phyloP scores from a whole-genome alignment of 805 yeast genomes.

The Saturnispora kantuleensis region DNA sequence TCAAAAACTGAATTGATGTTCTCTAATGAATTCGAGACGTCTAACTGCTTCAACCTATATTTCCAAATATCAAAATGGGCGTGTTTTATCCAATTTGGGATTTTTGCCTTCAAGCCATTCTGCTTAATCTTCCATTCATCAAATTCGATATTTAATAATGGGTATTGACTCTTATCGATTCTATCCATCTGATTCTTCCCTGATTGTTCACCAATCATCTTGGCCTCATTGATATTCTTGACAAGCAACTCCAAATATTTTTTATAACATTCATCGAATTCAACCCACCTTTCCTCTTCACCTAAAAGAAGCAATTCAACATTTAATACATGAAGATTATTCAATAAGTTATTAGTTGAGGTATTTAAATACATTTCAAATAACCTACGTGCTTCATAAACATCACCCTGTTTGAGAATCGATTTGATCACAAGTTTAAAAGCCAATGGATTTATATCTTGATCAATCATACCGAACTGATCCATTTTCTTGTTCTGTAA shows the following conservation, averaged over 20 bases:
- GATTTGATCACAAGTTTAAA: constrained; percentile 17
- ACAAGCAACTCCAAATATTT: constrained; percentile 17
- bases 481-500: constrained; percentile 15
- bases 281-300: constrained; percentile 25
- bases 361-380: constrained; percentile 22
- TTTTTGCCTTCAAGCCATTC: constrained; percentile 6
- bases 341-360: constrained; percentile 18
- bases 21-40: constrained; percentile 16
- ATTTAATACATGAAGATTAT: constrained; percentile 21
- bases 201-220: constrained; percentile 6
- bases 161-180: constrained; percentile 4
- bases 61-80: constrained; percentile 23
- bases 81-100: constrained; percentile 20
- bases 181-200: constrained; percentile 7
- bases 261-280: constrained; percentile 22
- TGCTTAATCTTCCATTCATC: constrained; percentile 13
- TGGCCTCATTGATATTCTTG: constrained; percentile 12
- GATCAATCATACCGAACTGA: constrained; percentile 16
- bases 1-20: constrained; percentile 15
- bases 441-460: constrained; percentile 20
- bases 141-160: constrained; percentile 3
- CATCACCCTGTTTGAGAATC: constrained; percentile 15
- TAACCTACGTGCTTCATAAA: constrained; percentile 19
- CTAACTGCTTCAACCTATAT: constrained; percentile 22
- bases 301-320: constrained; percentile 23